Evolutionary conservation across 208 protist genomes (phyloP).

Genomic region (Crithidia sp.): DNA sequence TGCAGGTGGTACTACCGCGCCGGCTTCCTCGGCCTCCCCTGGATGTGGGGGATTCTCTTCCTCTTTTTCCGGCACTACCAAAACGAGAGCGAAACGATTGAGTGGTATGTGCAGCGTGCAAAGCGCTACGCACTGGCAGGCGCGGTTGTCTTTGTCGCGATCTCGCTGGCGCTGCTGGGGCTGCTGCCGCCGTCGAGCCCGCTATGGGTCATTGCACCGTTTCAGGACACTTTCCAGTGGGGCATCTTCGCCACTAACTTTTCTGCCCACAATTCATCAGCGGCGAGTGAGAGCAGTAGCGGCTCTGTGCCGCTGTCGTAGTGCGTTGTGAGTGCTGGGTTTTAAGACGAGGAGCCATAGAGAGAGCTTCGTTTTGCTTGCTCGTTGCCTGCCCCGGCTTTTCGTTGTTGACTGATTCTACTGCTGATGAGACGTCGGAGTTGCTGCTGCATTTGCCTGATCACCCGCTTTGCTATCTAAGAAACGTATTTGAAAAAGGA

Average conservation of each 20-base stretch:
- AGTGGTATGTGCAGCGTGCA: conserved; percentile 32
- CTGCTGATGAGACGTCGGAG: too few species aligned
- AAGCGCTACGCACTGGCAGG: conserved; percentile 11
- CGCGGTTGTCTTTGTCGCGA: conserved; percentile 1
- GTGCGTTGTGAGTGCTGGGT: too few species aligned
- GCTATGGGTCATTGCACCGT: conserved; percentile 39
- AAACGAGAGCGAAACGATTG: conserved; percentile 30
- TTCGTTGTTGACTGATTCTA: too few species aligned
- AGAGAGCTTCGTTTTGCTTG: too few species aligned
- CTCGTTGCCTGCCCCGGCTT: too few species aligned
- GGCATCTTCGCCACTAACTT: conserved; percentile 36
- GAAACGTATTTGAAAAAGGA: too few species aligned
- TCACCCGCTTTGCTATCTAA: too few species aligned
- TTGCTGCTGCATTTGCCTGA: background rate
- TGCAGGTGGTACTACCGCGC: conserved; percentile 35
- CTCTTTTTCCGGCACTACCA: conserved; percentile 31
- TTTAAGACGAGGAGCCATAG: too few species aligned
- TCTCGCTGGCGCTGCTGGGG: conserved; percentile 12
- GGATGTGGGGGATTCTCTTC: conserved; percentile 37
- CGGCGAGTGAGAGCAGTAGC: background rate
- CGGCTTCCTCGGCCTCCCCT: conserved; percentile 35
- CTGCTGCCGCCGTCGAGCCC: conserved; percentile 21
- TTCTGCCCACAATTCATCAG: background rate
- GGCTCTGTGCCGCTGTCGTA: background rate
- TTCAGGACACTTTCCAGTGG: conserved; percentile 32